These are phyloP conservation scores for Lathyrus aphaca DNA, from an alignment of 306 rosid genomes.

Conservation along the genomic window DNA sequence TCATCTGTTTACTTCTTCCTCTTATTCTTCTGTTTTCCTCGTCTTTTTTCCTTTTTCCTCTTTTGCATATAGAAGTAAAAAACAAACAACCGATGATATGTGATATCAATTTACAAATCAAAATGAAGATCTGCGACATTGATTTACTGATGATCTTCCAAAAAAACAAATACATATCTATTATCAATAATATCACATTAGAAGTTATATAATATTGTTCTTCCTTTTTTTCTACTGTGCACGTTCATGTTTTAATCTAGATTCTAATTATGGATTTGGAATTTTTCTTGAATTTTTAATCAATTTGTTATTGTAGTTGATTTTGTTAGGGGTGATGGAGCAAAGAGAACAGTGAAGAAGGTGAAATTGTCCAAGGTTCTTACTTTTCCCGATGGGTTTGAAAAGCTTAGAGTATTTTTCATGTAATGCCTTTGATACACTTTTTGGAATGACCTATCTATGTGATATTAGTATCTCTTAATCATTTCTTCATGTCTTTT, in stretches of 20 bases:
- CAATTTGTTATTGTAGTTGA: background rate
- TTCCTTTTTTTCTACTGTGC: background rate
- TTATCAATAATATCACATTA: slow-evolving; percentile 1
- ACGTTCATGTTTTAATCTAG: background rate
- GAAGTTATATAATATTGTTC: background rate
- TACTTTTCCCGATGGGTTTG: no score
- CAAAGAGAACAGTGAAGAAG: slow-evolving; percentile 92
- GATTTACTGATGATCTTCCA: no score
- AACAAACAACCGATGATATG: no score
- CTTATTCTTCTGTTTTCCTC: no score
- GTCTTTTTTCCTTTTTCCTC: no score
- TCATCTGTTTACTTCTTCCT: no score
- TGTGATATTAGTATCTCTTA: slow-evolving; percentile 9
- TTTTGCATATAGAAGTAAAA: no score
- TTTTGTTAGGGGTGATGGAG: slow-evolving; percentile 54
- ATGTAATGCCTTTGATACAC: slow-evolving; percentile 5
- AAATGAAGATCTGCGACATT: no score
- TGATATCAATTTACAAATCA: no score
- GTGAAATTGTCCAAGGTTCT: slow-evolving; percentile 78
- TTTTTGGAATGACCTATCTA: slow-evolving; percentile 19
- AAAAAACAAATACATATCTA: no score
- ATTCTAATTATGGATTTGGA: background rate
- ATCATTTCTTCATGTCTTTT: slow-evolving; percentile 9
- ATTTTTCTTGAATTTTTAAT: background rate
- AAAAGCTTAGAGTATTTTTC: slow-evolving; percentile 12